Evolutionary conservation across 345 rosid species (phyloP), one percentile per base, ranked within the genome.

Genomic region (Arabidopsis arenosa): DNA sequence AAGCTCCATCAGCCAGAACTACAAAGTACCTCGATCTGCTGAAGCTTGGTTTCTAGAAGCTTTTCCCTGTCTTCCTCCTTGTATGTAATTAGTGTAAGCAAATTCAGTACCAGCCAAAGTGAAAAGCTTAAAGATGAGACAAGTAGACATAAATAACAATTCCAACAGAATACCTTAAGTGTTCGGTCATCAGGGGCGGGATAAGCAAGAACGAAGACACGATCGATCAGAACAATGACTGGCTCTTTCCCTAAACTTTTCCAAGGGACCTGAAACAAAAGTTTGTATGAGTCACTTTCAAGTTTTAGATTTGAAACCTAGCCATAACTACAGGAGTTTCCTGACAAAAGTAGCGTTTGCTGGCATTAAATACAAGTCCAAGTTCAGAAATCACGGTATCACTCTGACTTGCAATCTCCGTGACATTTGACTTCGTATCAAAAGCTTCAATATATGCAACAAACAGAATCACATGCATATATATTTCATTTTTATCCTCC

Each of bases 161-260:
- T 51, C 36, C 41, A 66, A 21, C 54, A 79, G 26, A 17, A 75
- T 60, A 92, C 97, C 89, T 84, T 88, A 60, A 85, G 83, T 51
- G 89, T 82, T 67, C 63, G 81, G 51, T 82, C 87, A 86, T 89
- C 85, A 47, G 87, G 80, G 69, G 86, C 89, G 68, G 97, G 96
- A 67, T 87, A 83, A 65, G 97, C 97, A 73, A 95, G 93, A 83
- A 95, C 70, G 68, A 95, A 95, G 51, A 95, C 92, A 70, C 97
- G 96, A 68, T 95, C 99, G 61, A 92, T 80, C 64, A 90, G 87
- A 84, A 92, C 97, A 80, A 95, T 86, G 14, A 95, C 99, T 21
- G 99, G 96, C 82, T 95, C 97, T 82, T 92, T 92, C 48, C 97
- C 99, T 63, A 95, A 79, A 79, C 99, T 86, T 84, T 95, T 92